Base-by-base conservation (phyloP, 257 asterid species). In the Scutellaria baicalensis region DNA sequence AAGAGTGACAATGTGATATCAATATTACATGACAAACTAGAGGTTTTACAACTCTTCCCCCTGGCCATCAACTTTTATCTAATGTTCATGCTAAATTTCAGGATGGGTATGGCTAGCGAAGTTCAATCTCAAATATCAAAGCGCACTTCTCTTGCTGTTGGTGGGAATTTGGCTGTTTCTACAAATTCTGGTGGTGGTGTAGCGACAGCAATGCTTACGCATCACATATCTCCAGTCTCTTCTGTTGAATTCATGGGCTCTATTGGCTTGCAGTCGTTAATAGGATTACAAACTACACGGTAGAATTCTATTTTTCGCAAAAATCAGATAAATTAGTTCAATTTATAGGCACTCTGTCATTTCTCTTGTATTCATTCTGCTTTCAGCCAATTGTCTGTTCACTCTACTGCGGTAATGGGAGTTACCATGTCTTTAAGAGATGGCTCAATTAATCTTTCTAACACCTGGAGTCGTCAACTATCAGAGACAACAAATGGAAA, bases 51-150 rank as follows among this genome's bases (percentile, higher is more conserved):
- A 47, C 42, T 54, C 33, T 23, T 50, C 33, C 23, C 77, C 66
- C 59, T 16, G 20, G 61, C 5, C 18, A 38, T 27, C 51, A 58
- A 58, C 67, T 60, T 80, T 66, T 64, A 17, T 0, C 68, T 73
- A 66, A 59, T 70, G 72, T 49, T 79, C 55, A 39, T 67, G 68
- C 63, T 75, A 61, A 64, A 69, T 84, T 76, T 36, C 89, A 94
- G 99, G 82, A 89, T 94, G 97, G 93, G 79, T 70, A 88, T 94
- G 97, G 92, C 93, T 27, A 94, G 89, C 83, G 93, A 91, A 85
- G 82, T 86, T 64, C 96, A 89, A 42, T 88, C 97, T 59, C 88
- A 82, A 74, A 47, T 91, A 76, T 91, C 97, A 11, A 82, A 91
- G 81, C 73, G 48, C 61, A 83, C 78, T 78, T 81, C 81, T 76